Evolutionary conservation across 768 basidiomycete species (phyloP), one percentile per base, ranked within the genome.

Genomic region (Exidia glandulosa): DNA sequence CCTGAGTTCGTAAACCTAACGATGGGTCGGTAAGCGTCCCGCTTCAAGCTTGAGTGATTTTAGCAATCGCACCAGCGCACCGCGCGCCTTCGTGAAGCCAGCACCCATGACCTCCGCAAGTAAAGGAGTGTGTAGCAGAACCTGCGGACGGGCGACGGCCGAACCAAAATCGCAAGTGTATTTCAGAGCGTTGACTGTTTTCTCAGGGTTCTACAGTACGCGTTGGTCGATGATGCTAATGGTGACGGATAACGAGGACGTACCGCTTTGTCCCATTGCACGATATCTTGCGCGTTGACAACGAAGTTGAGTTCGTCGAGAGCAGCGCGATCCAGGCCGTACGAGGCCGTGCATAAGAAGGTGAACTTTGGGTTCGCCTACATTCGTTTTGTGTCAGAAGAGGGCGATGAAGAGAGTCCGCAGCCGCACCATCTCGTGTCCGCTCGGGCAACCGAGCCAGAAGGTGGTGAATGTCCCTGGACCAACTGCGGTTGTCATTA

Each of bases 91-190:
- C 32, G 86, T 87, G 66, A 92, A 94, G 1, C 91, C 88, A 3
- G 88, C 92, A 13, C 92, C 91, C 61, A 81, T 84, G 3, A 94
- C 66, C 65, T 93, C 90, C 2, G 78, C 83, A 3, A 88, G 74
- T 16, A 90, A 65, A 2, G 91, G 91, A 31, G 72, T 72, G 12
- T 73, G 70, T 29, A 94, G 73, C 60, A 93, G 68, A 2, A 83
- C 70, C 0, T 73, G 67, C 3, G 92, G 92, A 2, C 72, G 73
- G 0, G 69, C 61, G 19, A 88, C 72, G 0, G 78, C 76, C 3
- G 68, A 66, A 23, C 78, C 77, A 19, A 89, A 59, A 0, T 72
- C 73, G 65, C 82, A 81, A 0, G 79, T 79, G 68, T 84, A 91
- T 0, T 79, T 72, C n/a, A 87, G 71, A 25, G 63, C 66, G 23